These are phyloP conservation scores for Calocera viscosa DNA, from an alignment of 768 basidiomycete genomes.

Conservation along the genomic window DNA sequence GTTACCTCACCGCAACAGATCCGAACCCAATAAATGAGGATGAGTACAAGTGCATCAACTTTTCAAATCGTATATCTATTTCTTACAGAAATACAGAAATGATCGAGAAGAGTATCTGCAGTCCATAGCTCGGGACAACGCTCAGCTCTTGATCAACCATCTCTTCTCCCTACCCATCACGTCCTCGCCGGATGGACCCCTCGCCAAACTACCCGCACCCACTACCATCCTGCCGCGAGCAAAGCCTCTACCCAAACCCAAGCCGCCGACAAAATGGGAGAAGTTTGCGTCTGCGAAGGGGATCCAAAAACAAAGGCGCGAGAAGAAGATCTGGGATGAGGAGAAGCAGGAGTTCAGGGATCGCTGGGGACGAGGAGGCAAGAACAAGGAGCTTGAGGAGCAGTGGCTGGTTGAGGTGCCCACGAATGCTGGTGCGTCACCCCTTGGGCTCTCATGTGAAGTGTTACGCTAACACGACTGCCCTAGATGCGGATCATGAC, in stretches of 20 bases:
- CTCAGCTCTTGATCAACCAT: slow-evolving; percentile 63
- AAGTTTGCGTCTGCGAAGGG: slow-evolving; percentile 88
- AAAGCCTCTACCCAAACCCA: slow-evolving; percentile 86
- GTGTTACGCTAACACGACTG: not conserved
- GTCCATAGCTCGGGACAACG: slow-evolving; percentile 64
- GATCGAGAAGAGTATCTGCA: slow-evolving; percentile 73
- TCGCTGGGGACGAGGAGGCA: slow-evolving; percentile 72
- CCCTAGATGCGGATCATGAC: slow-evolving; percentile 61
- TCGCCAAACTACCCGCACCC: slow-evolving; percentile 68
- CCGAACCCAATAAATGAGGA: slow-evolving; percentile 75
- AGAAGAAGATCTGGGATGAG: slow-evolving; percentile 85
- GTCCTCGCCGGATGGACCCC: slow-evolving; percentile 64
- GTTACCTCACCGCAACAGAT: slow-evolving; percentile 76
- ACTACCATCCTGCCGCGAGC: slow-evolving; percentile 70
- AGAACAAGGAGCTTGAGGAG: slow-evolving; percentile 73
- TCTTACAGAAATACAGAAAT: slow-evolving; percentile 34
- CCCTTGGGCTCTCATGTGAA: not conserved
- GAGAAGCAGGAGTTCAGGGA: slow-evolving; percentile 86
- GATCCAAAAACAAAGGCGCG: slow-evolving; percentile 64
- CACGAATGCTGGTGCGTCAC: slow-evolving; percentile 58
- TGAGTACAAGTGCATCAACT: slow-evolving; percentile 53
- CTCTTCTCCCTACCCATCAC: slow-evolving; percentile 74
- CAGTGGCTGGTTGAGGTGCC: slow-evolving; percentile 92
- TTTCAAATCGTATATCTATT: not conserved
- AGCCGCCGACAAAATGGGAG: slow-evolving; percentile 94